Base-by-base conservation (phyloP, 2,329 filamentous ascomycete species). In the Xenosphaeropsis pyriputrescens region DNA sequence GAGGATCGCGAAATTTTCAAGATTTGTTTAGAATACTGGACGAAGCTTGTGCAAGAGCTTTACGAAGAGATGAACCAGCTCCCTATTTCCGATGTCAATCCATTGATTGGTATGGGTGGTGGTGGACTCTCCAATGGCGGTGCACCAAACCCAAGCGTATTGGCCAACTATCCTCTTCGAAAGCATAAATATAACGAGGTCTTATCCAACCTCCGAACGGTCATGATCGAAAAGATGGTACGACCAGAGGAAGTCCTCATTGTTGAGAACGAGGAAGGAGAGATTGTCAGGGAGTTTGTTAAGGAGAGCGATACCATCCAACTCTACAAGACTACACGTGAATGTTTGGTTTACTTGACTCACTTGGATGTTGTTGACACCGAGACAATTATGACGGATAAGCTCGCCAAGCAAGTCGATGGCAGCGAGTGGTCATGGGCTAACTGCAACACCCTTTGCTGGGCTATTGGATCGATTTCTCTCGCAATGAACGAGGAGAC, bases 191-290 rank as follows among this genome's bases (percentile, higher is more conserved):
- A 96, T 61, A 79, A 80, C 46, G 86, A 95, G 55, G 82, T 98
- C 15, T 66, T 98, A 36, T 89, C 89, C 8, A 96, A 94, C 57
- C 69, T 98, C 40, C 80, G 91, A 47, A 82, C 89, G 17, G 91
- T 98, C 47, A 98, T 98, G 91, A 96, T 98, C 44, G 91, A 98
- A 65, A 95, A 95, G 69, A 98, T 98, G 91, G 91, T 98, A 22
- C 76, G 88, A 32, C 91, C 91, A 1, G 91, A 98, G 62, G 93
- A 98, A 62, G 93, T 98, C 7, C 61, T 98, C 49, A 93, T 98
- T 53, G 91, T 98, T n/a, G 91, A 98, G 62, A 98, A 98, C 58
- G 91, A 98, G 45, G 91, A 98, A 61, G 91, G 93, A 45, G 91
- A 98, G 57, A 98, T 98, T 50, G 91, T 98, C 19, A 85, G 91